Evolutionary conservation across 441 rosid species (phyloP), one percentile per base, ranked within the genome.

Genomic region (Corymbia calophylla): DNA sequence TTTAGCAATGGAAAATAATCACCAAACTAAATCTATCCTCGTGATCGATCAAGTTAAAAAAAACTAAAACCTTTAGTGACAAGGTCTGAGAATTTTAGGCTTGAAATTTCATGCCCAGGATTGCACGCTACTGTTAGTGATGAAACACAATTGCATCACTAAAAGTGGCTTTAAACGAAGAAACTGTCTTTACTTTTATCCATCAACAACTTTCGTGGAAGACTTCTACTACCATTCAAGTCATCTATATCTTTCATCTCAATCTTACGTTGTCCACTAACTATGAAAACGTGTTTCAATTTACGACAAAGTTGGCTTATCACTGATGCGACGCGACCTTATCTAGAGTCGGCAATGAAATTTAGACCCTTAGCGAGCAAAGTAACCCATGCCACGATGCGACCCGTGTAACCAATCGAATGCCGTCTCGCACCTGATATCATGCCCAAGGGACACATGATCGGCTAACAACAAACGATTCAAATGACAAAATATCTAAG

Each of bases 231-330:
- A 12, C 51, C 27, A 14, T 25, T 77, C n/a, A 23, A 77, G n/a
- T 77, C 17, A 6, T 23, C 17, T 7, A 39, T 39, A 77, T 77
- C n/a, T 77, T 39, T 77, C n/a, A 23, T 21, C 84, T 77, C n/a
- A 23, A 77, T 12, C 51, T 77, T 44, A 4, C 2, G 2, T 39
- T n/a, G 6, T 12, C 8, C 84, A 77, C 44, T 77, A 77, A 23
- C 1, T 3, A 9, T 12, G 84, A 47, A 44, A 19, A 15, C 17
- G 4, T 47, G 1, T 44, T 44, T 13, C 0, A 0, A 47, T 13
- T 44, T 6, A 77, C 18, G 10, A 77, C 84, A 77, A 77, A 77
- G 44, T 44, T 39, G 84, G 49, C 84, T 23, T 44, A 18, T 23
- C 51, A 39, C 23, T 77, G 51, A 77, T 2, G 9, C 2, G 51